Evolutionary conservation across 768 basidiomycete genomes (phyloP), one percentile per base, ranked within the genome.

Genomic region (Phylloporus sp.): DNA sequence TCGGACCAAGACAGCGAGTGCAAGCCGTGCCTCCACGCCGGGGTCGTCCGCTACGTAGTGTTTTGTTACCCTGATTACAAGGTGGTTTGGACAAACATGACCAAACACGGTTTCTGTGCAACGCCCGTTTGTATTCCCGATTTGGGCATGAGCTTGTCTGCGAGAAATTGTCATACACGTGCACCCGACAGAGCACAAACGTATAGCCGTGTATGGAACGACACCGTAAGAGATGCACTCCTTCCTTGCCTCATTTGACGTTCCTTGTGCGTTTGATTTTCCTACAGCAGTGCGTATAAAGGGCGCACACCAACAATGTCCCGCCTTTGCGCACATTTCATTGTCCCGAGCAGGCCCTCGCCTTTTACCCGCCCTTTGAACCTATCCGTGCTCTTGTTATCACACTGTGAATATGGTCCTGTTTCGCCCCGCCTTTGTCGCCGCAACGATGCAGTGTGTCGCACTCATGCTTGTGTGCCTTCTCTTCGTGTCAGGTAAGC

Each of bases 61-160:
- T 35, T 16, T 24, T 34, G 7, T 34, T 7, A 5, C 15, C 5
- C 10, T 15, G 32, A 29, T 29, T 29, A 29, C 28, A 29, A 29
- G 28, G 28, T 11, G 28, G 6, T 29, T 11, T 6, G 22, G 6
- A 24, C 54, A 59, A 53, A 53, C 40, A 13, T 12, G 16, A 13
- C 9, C 40, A 63, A 56, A 51, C 20, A 45, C 18, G 4, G 49
- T 47, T 31, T 41, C 41, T 24, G 13, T 35, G 47, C 34, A 42
- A 54, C 62, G 46, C 40, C 50, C 15, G 54, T 49, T 69, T 67
- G 59, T 69, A 54, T 56, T 66, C 65, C 64, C 13, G 26, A 64
- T 69, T 68, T 69, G 57, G 65, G 4, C 48, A 55, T 64, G 11
- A 45, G 39, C 39, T 66, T 68, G 64, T 68, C 7, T 29, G 7